Evolutionary conservation across 2,329 filamentous ascomycete genomes (phyloP).

Genomic region (Madurella fahalii): DNA sequence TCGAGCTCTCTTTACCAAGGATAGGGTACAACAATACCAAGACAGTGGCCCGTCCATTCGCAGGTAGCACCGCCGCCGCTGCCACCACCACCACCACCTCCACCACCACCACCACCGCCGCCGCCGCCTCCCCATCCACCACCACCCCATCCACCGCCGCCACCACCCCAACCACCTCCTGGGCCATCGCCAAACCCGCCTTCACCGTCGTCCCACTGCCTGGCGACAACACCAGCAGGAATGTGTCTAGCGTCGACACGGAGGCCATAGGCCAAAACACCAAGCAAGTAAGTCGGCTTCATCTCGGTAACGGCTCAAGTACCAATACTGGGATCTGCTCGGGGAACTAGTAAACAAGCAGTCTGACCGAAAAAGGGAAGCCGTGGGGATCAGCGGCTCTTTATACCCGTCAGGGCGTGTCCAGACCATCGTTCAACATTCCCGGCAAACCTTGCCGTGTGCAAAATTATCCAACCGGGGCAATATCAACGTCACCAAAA

Average conservation of each 20-base stretch:
- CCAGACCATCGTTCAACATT: not conserved
- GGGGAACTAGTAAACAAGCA: not conserved
- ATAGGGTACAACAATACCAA: conserved; percentile 3
- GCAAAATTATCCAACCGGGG: not conserved
- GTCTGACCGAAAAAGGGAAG: not conserved
- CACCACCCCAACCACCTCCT: too few species aligned
- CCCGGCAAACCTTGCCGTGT: too few species aligned
- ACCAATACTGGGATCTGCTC: not conserved
- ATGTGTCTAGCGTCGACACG: not conserved
- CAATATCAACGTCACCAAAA: not conserved
- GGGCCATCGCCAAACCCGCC: not conserved
- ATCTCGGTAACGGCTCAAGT: not conserved
- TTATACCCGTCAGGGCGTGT: not conserved
- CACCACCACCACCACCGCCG: too few species aligned
- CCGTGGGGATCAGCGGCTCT: not conserved
- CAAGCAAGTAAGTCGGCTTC: conserved; percentile 13
- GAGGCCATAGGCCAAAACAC: conserved; percentile 1
- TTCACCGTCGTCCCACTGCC: conserved; percentile 3
- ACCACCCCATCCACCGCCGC: too few species aligned
- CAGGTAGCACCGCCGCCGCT: conserved; percentile 2
- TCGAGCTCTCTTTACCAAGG: not conserved
- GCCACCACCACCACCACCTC: not conserved
- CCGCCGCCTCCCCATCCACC: too few species aligned
- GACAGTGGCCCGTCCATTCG: conserved; percentile 15
- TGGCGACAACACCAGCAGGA: not conserved